phyloP scores from a whole-genome alignment of 2,329 filamentous ascomycete species.

The Gyromitra esculenta region DNA sequence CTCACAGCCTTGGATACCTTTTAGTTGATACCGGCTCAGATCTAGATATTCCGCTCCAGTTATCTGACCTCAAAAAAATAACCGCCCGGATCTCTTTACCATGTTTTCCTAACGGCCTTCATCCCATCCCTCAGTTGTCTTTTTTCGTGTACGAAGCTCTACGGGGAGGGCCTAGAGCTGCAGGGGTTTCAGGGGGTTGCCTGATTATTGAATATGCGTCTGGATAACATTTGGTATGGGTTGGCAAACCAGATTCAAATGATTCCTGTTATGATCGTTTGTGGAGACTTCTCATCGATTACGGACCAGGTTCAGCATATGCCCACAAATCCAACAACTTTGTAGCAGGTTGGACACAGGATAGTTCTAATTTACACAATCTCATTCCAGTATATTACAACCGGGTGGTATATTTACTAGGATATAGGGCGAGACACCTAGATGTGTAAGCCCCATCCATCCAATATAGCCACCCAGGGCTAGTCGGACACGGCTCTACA shows the following conservation, averaged over 20 bases:
- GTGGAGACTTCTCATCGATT: too few relatives aligned
- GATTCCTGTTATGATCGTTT: too few relatives aligned
- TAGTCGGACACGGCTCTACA: too few relatives aligned
- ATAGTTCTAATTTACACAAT: too few relatives aligned
- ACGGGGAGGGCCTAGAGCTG: neutral
- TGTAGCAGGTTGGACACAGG: too few relatives aligned
- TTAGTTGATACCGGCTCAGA: neutral
- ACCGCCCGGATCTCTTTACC: neutral
- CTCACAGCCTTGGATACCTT: neutral
- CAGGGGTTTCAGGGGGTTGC: neutral
- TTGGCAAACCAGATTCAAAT: neutral
- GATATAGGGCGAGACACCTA: neutral
- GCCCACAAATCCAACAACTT: too few relatives aligned
- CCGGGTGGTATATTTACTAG: neutral
- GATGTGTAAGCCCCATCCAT: neutral
- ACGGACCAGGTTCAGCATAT: too few relatives aligned
- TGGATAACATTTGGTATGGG: neutral
- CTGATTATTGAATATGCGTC: neutral
- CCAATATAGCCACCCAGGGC: neutral
- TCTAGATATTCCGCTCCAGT: neutral
- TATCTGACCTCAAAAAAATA: neutral
- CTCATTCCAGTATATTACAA: neutral
- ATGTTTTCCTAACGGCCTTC: neutral
- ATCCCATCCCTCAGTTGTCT: neutral
- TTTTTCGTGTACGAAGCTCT: neutral